Base-by-base conservation (phyloP, 805 yeast species). In the Spathaspora gorwiae region DNA sequence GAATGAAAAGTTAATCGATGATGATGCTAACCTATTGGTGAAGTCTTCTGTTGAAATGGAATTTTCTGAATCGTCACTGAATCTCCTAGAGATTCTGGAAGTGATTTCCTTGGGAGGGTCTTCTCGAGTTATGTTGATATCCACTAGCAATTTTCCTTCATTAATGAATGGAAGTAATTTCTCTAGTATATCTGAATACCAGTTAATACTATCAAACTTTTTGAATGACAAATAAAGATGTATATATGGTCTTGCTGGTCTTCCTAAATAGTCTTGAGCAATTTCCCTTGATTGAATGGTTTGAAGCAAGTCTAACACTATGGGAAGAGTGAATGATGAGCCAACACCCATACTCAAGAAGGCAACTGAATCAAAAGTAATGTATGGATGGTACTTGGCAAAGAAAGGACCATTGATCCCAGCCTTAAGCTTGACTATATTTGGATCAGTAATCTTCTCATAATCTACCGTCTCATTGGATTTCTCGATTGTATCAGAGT, bases 331-430 rank as follows among this genome's bases (percentile, higher is more conserved):
- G 53, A 70, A 75, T 1, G 80, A 65, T 6, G 69, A 71, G 2
- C 81, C 81, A 2, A 74, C 63, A 1, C 80, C 81, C 4, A 72
- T 70, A 9, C 64, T 63, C 12, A 75, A 46, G 33, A 74, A 66
- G 4, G 68, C 40, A 8, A 60, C 61, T 7, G 69, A 47, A 39
- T 75, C 78, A 50, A 76, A 77, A 7, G 67, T 59, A 9, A 62
- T 53, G 30, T 74, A 58, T 4, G 74, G 68, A 44, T 75, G 76
- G 36, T 61, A 60, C 15, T 58, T 54, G 2, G 70, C 76, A 0
- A 80, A 79, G 47, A 62, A 70, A 0, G 81, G 81, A 0, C 81
- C 81, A 30, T 62, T 62, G 35, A 75, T 59, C 4, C 60, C 42
- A 0, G 70, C 75, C 34, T 68, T 70, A 46, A 73, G 40, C 33